Base-by-base conservation (phyloP, 306 rosid species). In the Vigna nakashimae region DNA sequence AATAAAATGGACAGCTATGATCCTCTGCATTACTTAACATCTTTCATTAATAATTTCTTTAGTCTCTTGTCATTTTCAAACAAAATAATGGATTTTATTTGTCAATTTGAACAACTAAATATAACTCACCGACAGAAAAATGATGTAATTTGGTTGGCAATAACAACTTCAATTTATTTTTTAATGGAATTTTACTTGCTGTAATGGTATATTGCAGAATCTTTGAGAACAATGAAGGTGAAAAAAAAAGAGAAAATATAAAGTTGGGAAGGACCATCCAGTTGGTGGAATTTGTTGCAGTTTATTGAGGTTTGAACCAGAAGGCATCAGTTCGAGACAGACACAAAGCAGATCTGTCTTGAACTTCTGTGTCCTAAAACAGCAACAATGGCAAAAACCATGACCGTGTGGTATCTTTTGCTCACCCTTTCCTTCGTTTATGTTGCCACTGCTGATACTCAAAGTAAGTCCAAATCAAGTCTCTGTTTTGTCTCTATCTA, bases 301-400 rank as follows among this genome's bases (percentile, higher is more conserved):
- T 2, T 32, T 17, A 6, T 14, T 22, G 72, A 40, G 40, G 36
- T 45, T 67, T 45, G 10, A 43, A 28, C 20, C 80, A 32, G 53
- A 76, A 42, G 69, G n/a, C 71, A 71, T 40, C 80, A n/a, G 24
- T 77, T 26, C 65, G 84, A 89, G 14, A 46, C 56, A 45, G 83
- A 82, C 89, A n/a, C 22, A 52, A 69, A 53, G 46, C 49, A 71
- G 48, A 48, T 75, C 77, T 80, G 62, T 71, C 22, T 68, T 56
- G 18, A 28, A 30, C 43, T 40, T 77, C 80, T 52, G 57, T 58
- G 42, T 16, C 30, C 56, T 71, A 16, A 53, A 75, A 59, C 76
- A 66, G 34, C 71, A 57, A 63, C 86, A 86, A 92, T 89, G 98
- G 85, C 80, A 58, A 87, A 65, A 51, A 4, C 40, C 68, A 20